A percentile compares a stretch with the other conserved stretches of the same genome.
Conservation (phyloP, 805 yeast genomes). For the Maudiozyma bulderi region DNA sequence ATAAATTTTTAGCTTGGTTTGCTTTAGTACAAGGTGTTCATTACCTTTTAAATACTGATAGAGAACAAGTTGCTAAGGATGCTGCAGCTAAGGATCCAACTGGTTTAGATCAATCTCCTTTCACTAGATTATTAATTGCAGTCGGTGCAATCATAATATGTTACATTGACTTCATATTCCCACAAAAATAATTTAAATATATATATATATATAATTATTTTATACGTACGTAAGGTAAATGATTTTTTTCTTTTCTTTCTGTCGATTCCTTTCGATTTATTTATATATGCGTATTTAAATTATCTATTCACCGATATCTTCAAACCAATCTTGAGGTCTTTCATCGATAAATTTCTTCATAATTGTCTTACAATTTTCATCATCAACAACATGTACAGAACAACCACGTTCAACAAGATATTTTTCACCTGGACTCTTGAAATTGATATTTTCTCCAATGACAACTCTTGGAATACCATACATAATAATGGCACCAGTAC, state of each 20-base stretch:
- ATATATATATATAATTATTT: neutral
- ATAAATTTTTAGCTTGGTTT: constrained; percentile 38
- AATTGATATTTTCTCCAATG: constrained; percentile 79
- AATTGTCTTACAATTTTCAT: constrained; percentile 52
- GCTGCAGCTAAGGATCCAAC: constrained; percentile 15
- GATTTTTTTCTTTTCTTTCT: neutral
- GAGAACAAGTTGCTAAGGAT: constrained; percentile 27
- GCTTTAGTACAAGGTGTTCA: constrained; percentile 42
- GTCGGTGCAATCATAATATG: constrained; percentile 42
- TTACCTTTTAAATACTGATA: constrained; percentile 19
- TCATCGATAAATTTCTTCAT: constrained; percentile 74
- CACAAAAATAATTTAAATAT: constrained; percentile 15
- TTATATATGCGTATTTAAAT: too few relatives aligned
- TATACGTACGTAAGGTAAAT: neutral
- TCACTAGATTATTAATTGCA: constrained; percentile 35
- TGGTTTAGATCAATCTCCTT: constrained; percentile 34
- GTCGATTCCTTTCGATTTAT: neutral
- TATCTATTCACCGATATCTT: constrained; percentile 67
- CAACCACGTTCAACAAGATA: constrained; percentile 59
- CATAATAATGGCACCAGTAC: constrained; percentile 84
- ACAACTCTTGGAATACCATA: constrained; percentile 85
- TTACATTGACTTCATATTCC: constrained; percentile 44
- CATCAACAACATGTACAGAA: constrained; percentile 54
- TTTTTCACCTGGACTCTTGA: constrained; percentile 69
- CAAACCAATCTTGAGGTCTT: constrained; percentile 71